Conservation (phyloP, 2,329 filamentous ascomycete genomes). For the Ustilaginoidea virens region DNA sequence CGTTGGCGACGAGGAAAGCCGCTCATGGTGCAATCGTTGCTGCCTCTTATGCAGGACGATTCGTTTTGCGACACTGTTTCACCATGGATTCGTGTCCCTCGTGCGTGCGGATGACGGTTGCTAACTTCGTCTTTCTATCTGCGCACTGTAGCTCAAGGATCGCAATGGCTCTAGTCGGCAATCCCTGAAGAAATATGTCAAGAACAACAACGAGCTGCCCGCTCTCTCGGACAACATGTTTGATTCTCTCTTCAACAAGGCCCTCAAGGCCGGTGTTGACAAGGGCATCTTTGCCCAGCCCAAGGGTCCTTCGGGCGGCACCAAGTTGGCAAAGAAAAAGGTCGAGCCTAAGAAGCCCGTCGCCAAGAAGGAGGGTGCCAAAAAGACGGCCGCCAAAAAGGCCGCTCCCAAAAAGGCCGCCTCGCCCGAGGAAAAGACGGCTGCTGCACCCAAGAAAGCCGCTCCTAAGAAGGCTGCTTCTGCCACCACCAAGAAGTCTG, state of each 20-base stretch:
- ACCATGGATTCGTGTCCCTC: not conserved
- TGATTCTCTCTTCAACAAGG: constrained; percentile 70
- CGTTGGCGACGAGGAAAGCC: no score
- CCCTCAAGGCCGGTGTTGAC: constrained; percentile 67
- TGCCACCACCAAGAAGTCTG: constrained; percentile 23
- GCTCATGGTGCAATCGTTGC: no score
- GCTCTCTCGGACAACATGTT: constrained; percentile 37
- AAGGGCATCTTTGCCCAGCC: constrained; percentile 78
- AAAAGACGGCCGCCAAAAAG: constrained; percentile 19
- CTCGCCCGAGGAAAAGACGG: constrained; percentile 13
- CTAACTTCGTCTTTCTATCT: constrained; percentile 20
- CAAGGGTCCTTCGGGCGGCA: constrained; percentile 80
- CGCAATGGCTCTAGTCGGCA: constrained; percentile 47
- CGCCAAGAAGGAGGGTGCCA: constrained; percentile 16
- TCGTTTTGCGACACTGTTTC: no score
- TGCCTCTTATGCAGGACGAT: no score
- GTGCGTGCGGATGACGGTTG: not conserved
- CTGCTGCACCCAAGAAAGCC: constrained; percentile 6
- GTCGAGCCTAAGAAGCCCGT: constrained; percentile 23
- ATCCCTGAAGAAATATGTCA: constrained; percentile 46
- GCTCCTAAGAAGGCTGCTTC: constrained; percentile 13
- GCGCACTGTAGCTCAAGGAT: constrained; percentile 37
- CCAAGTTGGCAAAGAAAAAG: constrained; percentile 80
- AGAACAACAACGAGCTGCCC: constrained; percentile 35
- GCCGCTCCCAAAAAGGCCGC: constrained; percentile 16